Evolutionary conservation across 495 filamentous ascomycete species (phyloP), one percentile per base, ranked within the genome.

Genomic region (Penicillium robsamsonii): DNA sequence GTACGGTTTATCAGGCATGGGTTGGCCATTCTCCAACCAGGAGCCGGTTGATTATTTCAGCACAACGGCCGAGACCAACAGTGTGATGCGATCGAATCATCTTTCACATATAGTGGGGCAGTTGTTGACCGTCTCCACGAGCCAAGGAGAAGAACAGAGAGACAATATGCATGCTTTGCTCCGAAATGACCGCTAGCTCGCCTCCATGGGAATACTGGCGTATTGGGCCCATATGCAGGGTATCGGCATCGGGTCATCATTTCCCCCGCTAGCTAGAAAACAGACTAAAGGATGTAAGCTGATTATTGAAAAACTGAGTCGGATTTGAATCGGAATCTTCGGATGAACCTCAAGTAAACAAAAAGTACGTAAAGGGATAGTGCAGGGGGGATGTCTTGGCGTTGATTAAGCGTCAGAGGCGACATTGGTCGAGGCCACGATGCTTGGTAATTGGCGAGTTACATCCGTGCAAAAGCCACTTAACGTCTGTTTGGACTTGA

Each of bases 401-500:
- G 25, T 52, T 30, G 55, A 53, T 58, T 55, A 35, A 31, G 27
- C 55, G 62, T 46, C 25, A 46, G 24, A 51, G 50, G 43, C 24
- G 8, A 47, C 7, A 11, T 15, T 10, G 58, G 58, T 57, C 61
- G 64, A 67, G 64, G 35, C 63, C 58, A 22, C 27, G 41, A 22
- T 61, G 61, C 55, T 64, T 64, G 61, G 58, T 67, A 67, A 67
- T 64, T 27, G 57, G 50, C 17, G 44, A 29, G 38, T 59, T 30
- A 43, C 22, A 37, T 17, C 45, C 11, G 6, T 31, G 50, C 33
- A 44, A 24, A 20, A 25, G 45, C 17, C 38, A 27, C 35, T 24
- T 22, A 15, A 40, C 7, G 20, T 20, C 22, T 17, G 44, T 31
- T 43, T 58, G 35, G 27, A 27, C 50, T 38, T 58, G 4, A 42